Conservation (phyloP, 441 rosid genomes). For the Syzygium malaccense region DNA sequence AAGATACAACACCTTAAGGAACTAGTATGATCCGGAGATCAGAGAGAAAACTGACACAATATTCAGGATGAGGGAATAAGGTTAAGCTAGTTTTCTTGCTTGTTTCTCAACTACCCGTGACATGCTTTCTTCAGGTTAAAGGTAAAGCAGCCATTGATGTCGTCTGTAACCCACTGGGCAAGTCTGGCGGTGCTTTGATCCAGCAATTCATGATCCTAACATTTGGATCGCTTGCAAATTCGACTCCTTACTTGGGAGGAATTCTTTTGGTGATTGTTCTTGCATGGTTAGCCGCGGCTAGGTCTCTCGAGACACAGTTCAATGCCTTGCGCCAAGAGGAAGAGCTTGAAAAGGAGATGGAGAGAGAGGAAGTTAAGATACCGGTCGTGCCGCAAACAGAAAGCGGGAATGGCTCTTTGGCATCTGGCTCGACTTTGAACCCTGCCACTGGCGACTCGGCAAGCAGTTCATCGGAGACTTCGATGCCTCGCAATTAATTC, state of each 20-base stretch:
- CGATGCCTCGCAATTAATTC: slow-evolving; percentile 23
- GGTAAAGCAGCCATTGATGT: slow-evolving; percentile 98
- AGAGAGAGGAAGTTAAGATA: slow-evolving; percentile 69
- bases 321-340: slow-evolving; percentile 65
- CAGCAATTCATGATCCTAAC: slow-evolving; percentile 96
- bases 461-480: slow-evolving; percentile 30
- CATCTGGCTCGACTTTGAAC: slow-evolving; percentile 18
- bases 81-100: not conserved
- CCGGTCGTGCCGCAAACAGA: slow-evolving; percentile 48
- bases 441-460: slow-evolving; percentile 24
- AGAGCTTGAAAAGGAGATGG: slow-evolving; percentile 93
- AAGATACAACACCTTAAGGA: not conserved
- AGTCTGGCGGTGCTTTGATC: slow-evolving; percentile 93
- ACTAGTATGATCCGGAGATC: not conserved
- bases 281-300: slow-evolving; percentile 87
- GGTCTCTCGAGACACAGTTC: slow-evolving; percentile 78
- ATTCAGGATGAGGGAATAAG: not conserved
- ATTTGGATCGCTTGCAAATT: slow-evolving; percentile 88
- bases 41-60: not conserved
- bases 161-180: slow-evolving; percentile 94
- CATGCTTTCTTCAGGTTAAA: slow-evolving; percentile 47
- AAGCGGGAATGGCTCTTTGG: slow-evolving; percentile 35
- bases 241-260: slow-evolving; percentile 90
- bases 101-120: not conserved
- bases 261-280: slow-evolving; percentile 64